These are phyloP conservation scores for Pharnaceum exiguum DNA, from an alignment of 148 eudicot species.

Conservation along the genomic window DNA sequence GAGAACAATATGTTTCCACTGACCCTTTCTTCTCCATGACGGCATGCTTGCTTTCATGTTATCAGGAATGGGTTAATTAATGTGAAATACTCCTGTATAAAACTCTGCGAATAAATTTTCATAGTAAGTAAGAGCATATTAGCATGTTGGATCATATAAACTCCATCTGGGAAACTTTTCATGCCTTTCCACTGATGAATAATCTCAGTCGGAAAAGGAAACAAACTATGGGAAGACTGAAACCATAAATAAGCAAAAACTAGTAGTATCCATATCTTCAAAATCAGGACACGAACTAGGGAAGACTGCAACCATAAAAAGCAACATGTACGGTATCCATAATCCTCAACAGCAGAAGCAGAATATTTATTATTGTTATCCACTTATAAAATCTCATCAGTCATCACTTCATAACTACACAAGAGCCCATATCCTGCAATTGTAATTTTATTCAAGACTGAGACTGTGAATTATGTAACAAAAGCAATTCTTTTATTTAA, in stretches of 20 bases:
- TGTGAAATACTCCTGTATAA: constrained; percentile 33
- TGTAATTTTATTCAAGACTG: no score
- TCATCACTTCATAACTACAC: no score
- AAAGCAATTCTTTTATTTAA: no score
- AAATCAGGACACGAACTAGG: background rate
- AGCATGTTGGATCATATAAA: constrained; percentile 19
- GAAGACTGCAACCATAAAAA: background rate
- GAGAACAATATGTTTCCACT: constrained; percentile 20
- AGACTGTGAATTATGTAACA: no score
- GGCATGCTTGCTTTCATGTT: constrained; percentile 35
- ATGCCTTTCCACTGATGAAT: constrained; percentile 13
- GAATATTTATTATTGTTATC: no score
- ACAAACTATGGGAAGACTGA: constrained; percentile 7
- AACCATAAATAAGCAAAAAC: background rate
- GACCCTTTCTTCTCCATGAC: constrained; percentile 35
- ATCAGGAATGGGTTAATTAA: constrained; percentile 34
- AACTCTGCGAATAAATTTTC: constrained; percentile 45
- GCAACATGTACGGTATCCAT: no score
- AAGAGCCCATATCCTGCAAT: no score
- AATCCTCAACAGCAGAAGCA: no score
- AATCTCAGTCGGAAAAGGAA: constrained; percentile 7
- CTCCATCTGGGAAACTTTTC: constrained; percentile 6
- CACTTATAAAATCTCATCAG: no score
- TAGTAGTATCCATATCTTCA: background rate
- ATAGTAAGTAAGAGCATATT: constrained; percentile 27